These are phyloP conservation scores for Tolypocladium amazonense DNA, from an alignment of 2,329 filamentous ascomycete species.

Conservation along the genomic window DNA sequence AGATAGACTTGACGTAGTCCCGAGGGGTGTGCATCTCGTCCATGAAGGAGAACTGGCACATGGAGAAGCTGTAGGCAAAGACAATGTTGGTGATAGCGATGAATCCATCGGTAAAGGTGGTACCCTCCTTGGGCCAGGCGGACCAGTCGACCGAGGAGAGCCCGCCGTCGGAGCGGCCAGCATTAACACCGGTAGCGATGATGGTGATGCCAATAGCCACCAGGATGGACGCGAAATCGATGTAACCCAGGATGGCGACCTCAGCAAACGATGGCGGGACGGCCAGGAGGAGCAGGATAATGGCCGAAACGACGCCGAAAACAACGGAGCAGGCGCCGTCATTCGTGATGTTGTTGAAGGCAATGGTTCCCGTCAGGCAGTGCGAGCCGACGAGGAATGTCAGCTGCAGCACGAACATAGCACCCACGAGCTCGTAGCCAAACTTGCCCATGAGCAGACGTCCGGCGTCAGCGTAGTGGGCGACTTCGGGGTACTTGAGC, in stretches of 20 bases:
- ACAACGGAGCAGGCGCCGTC: conserved; percentile 37
- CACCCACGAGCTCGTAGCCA: conserved; percentile 52
- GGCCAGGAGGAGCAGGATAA: conserved; percentile 33
- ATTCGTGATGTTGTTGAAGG: conserved; percentile 53
- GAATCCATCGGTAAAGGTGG: conserved; percentile 44
- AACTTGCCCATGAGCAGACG: conserved; percentile 47
- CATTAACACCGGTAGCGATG: conserved; percentile 47
- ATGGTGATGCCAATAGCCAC: conserved; percentile 56
- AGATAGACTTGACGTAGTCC: conserved; percentile 44
- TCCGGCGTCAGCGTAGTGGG: conserved; percentile 59
- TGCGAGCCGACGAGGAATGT: conserved; percentile 64
- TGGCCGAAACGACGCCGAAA: conserved; percentile 33
- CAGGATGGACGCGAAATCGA: conserved; percentile 52
- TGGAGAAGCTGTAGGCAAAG: conserved; percentile 53
- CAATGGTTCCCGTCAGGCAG: conserved; percentile 58
- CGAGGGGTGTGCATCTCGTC: conserved; percentile 40
- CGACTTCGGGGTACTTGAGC: conserved; percentile 42
- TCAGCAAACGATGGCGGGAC: conserved; percentile 38
- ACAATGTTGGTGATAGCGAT: conserved; percentile 57
- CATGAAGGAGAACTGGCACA: conserved; percentile 43
- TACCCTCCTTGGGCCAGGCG: conserved; percentile 31
- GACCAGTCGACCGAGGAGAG: conserved; percentile 27
- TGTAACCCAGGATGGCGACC: conserved; percentile 37
- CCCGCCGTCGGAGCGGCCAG: conserved; percentile 18
- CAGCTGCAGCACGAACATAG: conserved; percentile 52